A percentile compares a stretch with the other conserved stretches of the same genome.
These are phyloP conservation scores for Iris pallida DNA, from an alignment of 116 monocot genomes.

Conservation along the genomic window DNA sequence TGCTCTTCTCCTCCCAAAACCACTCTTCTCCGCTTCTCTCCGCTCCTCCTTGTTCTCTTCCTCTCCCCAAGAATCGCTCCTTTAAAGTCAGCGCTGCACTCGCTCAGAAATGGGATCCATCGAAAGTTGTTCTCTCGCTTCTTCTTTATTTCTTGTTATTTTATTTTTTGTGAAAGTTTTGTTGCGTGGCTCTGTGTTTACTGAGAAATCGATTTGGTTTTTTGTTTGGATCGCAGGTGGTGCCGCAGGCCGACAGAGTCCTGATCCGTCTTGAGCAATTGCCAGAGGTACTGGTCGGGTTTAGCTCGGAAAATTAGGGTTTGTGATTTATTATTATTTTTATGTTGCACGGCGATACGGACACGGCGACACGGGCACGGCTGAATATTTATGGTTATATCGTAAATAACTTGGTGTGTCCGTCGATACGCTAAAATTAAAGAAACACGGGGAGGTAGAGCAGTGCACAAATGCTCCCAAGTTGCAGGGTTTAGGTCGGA, in stretches of 20 bases:
- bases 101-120: constrained; percentile 43
- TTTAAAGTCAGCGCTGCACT: constrained; percentile 23
- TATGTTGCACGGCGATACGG: too few relatives aligned
- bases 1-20: not conserved
- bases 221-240: constrained; percentile 40
- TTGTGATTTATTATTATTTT: too few relatives aligned
- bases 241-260: constrained; percentile 83
- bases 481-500: too few relatives aligned
- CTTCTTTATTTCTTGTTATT: not conserved
- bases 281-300: constrained; percentile 48
- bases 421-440: too few relatives aligned
- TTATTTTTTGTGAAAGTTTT: not conserved
- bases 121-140: constrained; percentile 13
- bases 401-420: too few relatives aligned
- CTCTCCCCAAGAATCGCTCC: not conserved
- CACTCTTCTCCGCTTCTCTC: not conserved
- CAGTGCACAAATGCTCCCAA: too few relatives aligned
- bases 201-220: not conserved
- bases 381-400: too few relatives aligned
- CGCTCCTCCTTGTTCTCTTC: constrained; percentile 1
- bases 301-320: too few relatives aligned
- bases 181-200: not conserved
- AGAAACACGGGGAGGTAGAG: too few relatives aligned
- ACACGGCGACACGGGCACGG: too few relatives aligned
- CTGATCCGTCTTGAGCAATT: constrained; percentile 84